Conservation (phyloP, 805 yeast genomes). For the Kluyveromyces starmeri region DNA sequence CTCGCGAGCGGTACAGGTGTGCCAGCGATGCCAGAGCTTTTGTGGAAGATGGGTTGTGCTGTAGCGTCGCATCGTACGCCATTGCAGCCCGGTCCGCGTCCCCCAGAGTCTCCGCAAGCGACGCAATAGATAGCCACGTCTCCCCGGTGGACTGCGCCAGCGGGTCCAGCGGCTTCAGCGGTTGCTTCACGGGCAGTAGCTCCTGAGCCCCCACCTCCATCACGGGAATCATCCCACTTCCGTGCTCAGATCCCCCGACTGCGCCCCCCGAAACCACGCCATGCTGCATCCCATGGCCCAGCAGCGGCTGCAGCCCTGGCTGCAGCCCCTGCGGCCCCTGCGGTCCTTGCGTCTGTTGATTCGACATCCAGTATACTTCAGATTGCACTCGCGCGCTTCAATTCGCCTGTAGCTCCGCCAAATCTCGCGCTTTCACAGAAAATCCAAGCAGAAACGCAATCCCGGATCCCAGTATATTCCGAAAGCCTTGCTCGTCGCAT, state of each 20-base stretch:
- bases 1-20: slow-evolving; percentile 78
- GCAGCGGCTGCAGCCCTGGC: too few relatives aligned
- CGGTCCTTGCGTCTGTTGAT: slow-evolving; percentile 7
- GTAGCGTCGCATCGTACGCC: slow-evolving; percentile 80
- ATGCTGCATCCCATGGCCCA: slow-evolving; percentile 7
- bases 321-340: too few relatives aligned
- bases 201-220: slow-evolving; percentile 1
- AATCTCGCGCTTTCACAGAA: too few relatives aligned
- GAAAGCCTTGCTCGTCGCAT: too few relatives aligned
- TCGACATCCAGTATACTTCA: too few relatives aligned
- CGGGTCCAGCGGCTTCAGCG: slow-evolving; percentile 25
- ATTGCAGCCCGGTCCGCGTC: slow-evolving; percentile 83
- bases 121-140: slow-evolving; percentile 85
- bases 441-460: too few relatives aligned
- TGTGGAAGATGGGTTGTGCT: slow-evolving; percentile 78
- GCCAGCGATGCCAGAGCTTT: slow-evolving; percentile 82
- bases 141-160: slow-evolving; percentile 53
- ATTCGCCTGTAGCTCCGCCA: too few relatives aligned
- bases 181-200: slow-evolving; percentile 3
- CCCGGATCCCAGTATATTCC: too few relatives aligned
- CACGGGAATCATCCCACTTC: not conserved
- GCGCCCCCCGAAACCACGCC: slow-evolving; percentile 1
- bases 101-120: slow-evolving; percentile 80
- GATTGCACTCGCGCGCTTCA: too few relatives aligned
- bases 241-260: slow-evolving; percentile 1